Percentiles rank a stretch among this genome's conserved stretches.
Evolutionary conservation across 1,139 yeast species (phyloP).

Genomic region (Yamadazyma sp.): DNA sequence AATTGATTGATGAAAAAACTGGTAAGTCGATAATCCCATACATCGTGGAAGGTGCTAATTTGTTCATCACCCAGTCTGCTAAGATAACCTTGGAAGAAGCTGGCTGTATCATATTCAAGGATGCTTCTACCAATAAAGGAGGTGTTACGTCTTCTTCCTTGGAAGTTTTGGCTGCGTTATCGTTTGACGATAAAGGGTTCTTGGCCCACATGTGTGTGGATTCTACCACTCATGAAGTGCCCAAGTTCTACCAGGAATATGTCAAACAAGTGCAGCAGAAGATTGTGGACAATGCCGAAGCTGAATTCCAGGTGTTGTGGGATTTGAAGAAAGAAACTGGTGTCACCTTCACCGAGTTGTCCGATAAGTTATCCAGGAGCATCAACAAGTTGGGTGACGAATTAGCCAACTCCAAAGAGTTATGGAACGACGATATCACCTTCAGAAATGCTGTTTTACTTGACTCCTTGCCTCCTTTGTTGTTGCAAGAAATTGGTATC

Average conservation of each 20-base stretch:
- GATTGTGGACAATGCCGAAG: constrained; percentile 73
- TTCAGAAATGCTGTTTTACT: constrained; percentile 77
- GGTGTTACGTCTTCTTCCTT: constrained; percentile 97
- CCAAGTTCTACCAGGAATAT: constrained; percentile 76
- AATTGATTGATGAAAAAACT: constrained; percentile 69
- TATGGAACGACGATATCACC: constrained; percentile 78
- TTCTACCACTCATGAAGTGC: constrained; percentile 50
- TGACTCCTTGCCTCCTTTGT: constrained; percentile 76
- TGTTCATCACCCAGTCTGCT: constrained; percentile 93
- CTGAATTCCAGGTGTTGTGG: constrained; percentile 90
- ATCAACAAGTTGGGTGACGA: constrained; percentile 91
- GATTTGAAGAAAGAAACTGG: constrained; percentile 67
- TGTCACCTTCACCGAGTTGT: constrained; percentile 70
- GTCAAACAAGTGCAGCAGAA: constrained; percentile 80
- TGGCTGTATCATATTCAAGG: constrained; percentile 86
- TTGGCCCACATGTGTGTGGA: constrained; percentile 72
- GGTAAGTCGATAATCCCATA: constrained; percentile 81
- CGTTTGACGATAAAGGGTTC: constrained; percentile 85
- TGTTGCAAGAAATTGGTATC: constrained; percentile 74
- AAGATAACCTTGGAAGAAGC: constrained; percentile 83
- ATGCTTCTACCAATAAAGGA: constrained; percentile 97
- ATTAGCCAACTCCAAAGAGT: constrained; percentile 73
- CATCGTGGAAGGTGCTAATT: constrained; percentile 96
- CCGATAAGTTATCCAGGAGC: constrained; percentile 82
- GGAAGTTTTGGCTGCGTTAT: constrained; percentile 92